Evolutionary conservation across 768 basidiomycete species (phyloP), one percentile per base, ranked within the genome.

Genomic region (Pleurotus tuber-regium): DNA sequence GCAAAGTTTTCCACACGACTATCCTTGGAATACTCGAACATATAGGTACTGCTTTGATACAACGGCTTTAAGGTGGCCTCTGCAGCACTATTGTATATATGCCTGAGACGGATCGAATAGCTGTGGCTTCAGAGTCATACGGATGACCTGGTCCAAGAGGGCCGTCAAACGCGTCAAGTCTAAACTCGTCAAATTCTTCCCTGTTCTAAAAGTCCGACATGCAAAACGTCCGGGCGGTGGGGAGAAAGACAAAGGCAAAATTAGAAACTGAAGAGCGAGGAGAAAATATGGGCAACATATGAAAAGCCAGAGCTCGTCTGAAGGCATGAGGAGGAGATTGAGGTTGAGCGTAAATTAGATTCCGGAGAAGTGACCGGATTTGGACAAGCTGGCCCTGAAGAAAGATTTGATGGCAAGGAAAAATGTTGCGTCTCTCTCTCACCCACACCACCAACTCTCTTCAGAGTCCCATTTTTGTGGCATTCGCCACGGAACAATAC

Each of bases 401-500:
- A 42, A 24, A 42, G 31, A 21, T 35, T 19, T 25, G 41, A 42
- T 21, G 31, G 46, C 46, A n/a, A 35, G 46, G 46, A 31, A 31
- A 48, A 48, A 48, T 48, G 31, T 31, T 26, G 43, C 44, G 29
- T 23, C 44, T 53, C 52, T 53, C 43, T 41, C 38, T 35, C 16
- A 29, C 52, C 44, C 31, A 8, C 29, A 26, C 43, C 28, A 39
- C 42, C 19, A 25, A 30, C 16, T 36, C 38, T 43, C 36, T 33
- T 18, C 16, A 42, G 40, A 42, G 40, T 24, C 40, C 40, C 40
- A 42, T 49, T 48, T 54, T 29, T 57, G 57, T 54, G 48, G 54
- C 44, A 44, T 28, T 50, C 46, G 63, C 60, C 59, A 56, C 54
- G 51, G 16, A 30, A 25, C 35, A 31, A 43, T 43, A 53, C 54